Base-by-base conservation (phyloP, 1,284 basidiomycete genomes). In the Apiotrichum veenhuisii region DNA sequence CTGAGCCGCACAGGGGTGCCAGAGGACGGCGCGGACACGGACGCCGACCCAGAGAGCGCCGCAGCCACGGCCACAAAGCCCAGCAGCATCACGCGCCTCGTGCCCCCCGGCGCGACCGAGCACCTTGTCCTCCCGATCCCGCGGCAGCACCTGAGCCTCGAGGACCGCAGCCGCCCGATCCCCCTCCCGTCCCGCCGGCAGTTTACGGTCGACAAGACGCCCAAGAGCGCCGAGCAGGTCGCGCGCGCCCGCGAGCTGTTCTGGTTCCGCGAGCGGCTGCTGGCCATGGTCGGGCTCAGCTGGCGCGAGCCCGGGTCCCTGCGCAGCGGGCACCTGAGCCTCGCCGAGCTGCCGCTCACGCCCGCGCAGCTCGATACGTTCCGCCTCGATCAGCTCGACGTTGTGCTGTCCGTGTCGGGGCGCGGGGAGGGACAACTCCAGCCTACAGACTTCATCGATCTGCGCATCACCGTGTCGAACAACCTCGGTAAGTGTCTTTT, bases 181-280 rank as follows among this genome's bases (percentile, higher is more conserved):
- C 95, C 95, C 0, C 85, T 86, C 5, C 78, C 95, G 34, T 87
- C 88, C 5, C 85, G 89, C 57, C 82, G 92, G n/a, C 95, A 98
- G 71, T 98, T 94, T 73, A 86, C 97, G 18, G 87, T 97, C 0
- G 82, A 86, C 22, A 89, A 89, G 68, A 83, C 85, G 12, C 82
- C 81, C 54, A 77, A 88, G 52, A 82, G 85, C 1, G 72, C 78
- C 5, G 76, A 76, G 42, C 86, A 91, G 66, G 82, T 86, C 59
- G 80, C 78, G 38, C 70, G 79, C 11, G 85, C 88, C 65, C 81
- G 85, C 36, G 87, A 90, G 67, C 73, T 93, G 17, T 98, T 98
- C 78, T 98, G 94, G 95, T 94, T 93, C 70, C 82, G 93, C 30
- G 89, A 98, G 71, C 84, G 87, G 61, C 77, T 98, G 14, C 83